A percentile compares a stretch with the other conserved stretches of the same genome.
phyloP scores from a whole-genome alignment of 2,329 filamentous ascomycete genomes.

The Mariannaea elegans region DNA sequence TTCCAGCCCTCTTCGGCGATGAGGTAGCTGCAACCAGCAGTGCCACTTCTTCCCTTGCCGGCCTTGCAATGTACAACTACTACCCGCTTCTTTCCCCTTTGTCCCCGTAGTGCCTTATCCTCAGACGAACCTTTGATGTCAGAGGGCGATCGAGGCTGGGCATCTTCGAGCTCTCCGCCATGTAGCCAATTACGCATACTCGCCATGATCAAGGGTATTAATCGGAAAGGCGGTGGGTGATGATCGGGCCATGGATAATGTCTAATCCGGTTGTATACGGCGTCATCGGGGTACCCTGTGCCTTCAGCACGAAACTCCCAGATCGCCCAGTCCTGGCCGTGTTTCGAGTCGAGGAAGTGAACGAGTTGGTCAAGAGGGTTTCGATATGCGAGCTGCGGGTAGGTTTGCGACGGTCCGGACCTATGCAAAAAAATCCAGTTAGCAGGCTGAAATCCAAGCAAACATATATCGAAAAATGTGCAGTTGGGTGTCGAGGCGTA shows the following conservation, averaged over 20 bases:
- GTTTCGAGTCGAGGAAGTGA: constrained; percentile 85
- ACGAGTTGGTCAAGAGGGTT: constrained; percentile 91
- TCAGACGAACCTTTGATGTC: not conserved
- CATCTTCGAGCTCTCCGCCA: constrained; percentile 54
- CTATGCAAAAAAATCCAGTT: constrained; percentile 54
- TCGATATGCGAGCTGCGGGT: constrained; percentile 90
- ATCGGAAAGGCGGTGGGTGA: constrained; percentile 90
- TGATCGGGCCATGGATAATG: constrained; percentile 98
- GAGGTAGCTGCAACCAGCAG: constrained; percentile 86
- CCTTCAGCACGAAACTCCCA: constrained; percentile 99
- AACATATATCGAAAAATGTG: not conserved
- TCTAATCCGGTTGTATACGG: constrained; percentile 84
- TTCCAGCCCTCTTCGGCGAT: constrained; percentile 82
- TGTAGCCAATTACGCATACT: constrained; percentile 91
- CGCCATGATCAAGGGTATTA: constrained; percentile 89
- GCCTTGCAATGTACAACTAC: constrained; percentile 97
- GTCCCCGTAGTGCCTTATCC: constrained; percentile 37
- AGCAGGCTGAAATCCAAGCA: constrained; percentile 14
- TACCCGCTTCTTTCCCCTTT: constrained; percentile 64
- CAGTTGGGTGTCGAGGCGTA: constrained; percentile 45
- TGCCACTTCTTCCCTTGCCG: constrained; percentile 92
- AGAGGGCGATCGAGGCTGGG: constrained; percentile 22
- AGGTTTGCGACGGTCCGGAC: constrained; percentile 88
- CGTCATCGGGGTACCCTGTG: constrained; percentile 91
- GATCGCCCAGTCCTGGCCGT: constrained; percentile 87